Evolutionary conservation across 1,284 basidiomycete genomes (phyloP).

Genomic region (Ceratobasidium sp.): DNA sequence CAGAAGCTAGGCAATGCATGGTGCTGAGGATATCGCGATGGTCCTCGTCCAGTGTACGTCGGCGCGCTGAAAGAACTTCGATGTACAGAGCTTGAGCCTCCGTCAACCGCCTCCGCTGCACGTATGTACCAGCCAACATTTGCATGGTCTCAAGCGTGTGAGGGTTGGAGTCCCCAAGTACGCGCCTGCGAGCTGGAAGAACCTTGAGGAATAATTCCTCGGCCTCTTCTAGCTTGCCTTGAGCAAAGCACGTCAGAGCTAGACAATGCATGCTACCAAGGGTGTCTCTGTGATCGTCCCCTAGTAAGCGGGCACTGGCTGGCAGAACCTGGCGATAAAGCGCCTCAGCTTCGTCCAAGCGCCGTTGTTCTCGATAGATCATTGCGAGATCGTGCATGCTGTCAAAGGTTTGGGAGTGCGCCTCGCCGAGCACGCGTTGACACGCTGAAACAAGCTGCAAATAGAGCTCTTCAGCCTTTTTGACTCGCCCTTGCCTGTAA

Average conservation of each 20-base stretch:
- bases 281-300: neutral
- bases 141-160: neutral
- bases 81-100: neutral
- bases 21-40: neutral
- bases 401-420: neutral
- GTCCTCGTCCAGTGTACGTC: neutral
- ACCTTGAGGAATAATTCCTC: neutral
- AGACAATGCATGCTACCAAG: neutral
- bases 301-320: neutral
- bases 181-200: neutral
- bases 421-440: neutral
- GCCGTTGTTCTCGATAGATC: neutral
- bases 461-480: neutral
- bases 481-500: neutral
- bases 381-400: neutral
- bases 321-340: neutral
- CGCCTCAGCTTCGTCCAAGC: neutral
- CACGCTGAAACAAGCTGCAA: neutral
- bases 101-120: neutral
- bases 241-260: neutral
- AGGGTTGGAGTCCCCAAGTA: neutral
- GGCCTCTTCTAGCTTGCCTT: neutral
- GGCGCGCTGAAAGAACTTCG: neutral
- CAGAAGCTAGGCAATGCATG: constrained; percentile 10
- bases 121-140: neutral